Conservation (phyloP, 1,139 yeast genomes). For the Yamadazyma friedrichii region DNA sequence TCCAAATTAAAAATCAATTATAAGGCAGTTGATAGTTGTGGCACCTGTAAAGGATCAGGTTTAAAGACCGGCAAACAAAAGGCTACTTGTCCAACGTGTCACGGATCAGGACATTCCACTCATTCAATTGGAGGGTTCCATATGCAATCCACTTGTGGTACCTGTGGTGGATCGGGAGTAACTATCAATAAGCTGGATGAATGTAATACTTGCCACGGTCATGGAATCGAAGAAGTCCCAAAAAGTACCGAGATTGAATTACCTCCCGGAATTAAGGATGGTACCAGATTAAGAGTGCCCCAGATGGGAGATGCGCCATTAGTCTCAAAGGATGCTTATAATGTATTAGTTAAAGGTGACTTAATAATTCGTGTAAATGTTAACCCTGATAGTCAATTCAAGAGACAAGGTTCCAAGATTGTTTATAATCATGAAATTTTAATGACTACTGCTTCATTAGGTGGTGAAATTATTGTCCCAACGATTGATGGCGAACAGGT, state of each 20-base stretch:
- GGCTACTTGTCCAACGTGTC: conserved; percentile 81
- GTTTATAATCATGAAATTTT: conserved; percentile 66
- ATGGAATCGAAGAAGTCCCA: conserved; percentile 72
- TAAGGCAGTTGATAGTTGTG: conserved; percentile 74
- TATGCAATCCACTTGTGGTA: conserved; percentile 89
- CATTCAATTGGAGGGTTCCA: conserved; percentile 94
- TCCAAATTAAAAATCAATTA: conserved; percentile 65
- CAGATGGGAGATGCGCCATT: conserved; percentile 92
- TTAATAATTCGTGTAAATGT: conserved; percentile 79
- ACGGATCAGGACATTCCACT: conserved; percentile 89
- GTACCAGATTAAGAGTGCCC: conserved; percentile 77
- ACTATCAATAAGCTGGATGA: conserved; percentile 64
- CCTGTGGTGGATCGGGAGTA: conserved; percentile 90
- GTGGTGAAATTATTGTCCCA: conserved; percentile 87
- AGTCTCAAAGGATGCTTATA: conserved; percentile 62
- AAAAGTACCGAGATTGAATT: conserved; percentile 76
- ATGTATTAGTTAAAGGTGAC: conserved; percentile 77
- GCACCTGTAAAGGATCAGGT: conserved; percentile 82
- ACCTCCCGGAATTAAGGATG: conserved; percentile 88
- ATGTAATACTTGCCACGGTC: conserved; percentile 82
- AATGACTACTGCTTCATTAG: conserved; percentile 95
- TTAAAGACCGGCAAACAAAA: conserved; percentile 74
- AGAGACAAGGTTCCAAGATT: conserved; percentile 64
- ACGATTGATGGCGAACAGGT: conserved; percentile 76
- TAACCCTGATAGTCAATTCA: conserved; percentile 67